A percentile compares a stretch with the other conserved stretches of the same genome.
phyloP scores from a whole-genome alignment of 495 filamentous ascomycete genomes.

The Achaetomiella virescens region DNA sequence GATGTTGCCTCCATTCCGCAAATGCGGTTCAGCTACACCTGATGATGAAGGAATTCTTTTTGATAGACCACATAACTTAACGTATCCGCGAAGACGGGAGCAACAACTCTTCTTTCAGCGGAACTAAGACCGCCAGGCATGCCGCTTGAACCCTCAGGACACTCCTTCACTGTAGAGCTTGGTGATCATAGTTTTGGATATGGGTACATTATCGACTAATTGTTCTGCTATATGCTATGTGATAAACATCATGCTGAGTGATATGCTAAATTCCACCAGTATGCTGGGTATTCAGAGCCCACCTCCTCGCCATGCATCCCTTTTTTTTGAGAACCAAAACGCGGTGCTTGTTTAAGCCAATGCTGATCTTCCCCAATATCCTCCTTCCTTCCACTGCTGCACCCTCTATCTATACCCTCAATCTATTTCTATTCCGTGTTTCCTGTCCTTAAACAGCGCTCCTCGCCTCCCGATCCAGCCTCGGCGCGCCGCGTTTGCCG shows the following conservation, averaged over 20 bases:
- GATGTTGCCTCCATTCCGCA: no score
- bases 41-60: no score
- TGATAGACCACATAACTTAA: no score
- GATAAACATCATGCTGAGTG: no score
- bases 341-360: neutral
- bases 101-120: no score
- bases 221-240: no score
- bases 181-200: neutral
- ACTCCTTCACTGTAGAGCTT: neutral
- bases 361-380: neutral
- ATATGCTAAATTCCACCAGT: neutral
- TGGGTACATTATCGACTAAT: neutral
- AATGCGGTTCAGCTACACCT: no score
- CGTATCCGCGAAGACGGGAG: no score
- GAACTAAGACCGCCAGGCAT: no score
- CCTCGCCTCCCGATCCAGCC: slow-evolving; percentile 3
- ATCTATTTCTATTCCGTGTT: neutral
- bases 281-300: neutral
- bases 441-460: slow-evolving; percentile 5
- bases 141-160: no score
- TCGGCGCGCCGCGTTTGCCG: neutral
- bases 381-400: neutral
- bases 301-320: neutral
- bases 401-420: neutral
- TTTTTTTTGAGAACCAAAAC: neutral